Conservation (phyloP, 495 filamentous ascomycete genomes). For the Hamigera avellanea region DNA sequence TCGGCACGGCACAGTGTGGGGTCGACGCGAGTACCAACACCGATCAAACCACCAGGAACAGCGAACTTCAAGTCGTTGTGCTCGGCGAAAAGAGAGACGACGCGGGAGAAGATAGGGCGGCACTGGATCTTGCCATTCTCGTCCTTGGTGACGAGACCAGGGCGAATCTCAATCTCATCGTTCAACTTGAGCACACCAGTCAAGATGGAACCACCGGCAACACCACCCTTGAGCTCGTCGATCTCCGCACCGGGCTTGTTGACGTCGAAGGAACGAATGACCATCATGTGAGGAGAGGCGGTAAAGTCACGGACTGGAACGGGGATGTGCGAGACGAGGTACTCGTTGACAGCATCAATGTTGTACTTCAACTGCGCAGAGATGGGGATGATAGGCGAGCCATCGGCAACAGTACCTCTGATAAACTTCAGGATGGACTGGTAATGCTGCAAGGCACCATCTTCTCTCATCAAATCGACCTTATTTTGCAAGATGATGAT, state of each 20-base stretch:
- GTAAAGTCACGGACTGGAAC: slow-evolving; percentile 83
- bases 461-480: slow-evolving; percentile 94
- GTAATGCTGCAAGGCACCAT: slow-evolving; percentile 82
- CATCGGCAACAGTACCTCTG: slow-evolving; percentile 89
- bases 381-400: slow-evolving; percentile 93
- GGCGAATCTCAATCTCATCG: slow-evolving; percentile 96
- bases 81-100: slow-evolving; percentile 91
- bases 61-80: slow-evolving; percentile 97
- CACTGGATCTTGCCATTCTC: slow-evolving; percentile 90
- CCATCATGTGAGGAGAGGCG: slow-evolving; percentile 89
- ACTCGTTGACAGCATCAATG: slow-evolving; percentile 95
- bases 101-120: slow-evolving; percentile 89
- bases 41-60: slow-evolving; percentile 90
- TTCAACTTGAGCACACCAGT: slow-evolving; percentile 91
- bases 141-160: slow-evolving; percentile 88
- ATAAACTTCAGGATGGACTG: slow-evolving; percentile 96
- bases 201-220: slow-evolving; percentile 92
- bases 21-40: slow-evolving; percentile 94
- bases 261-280: slow-evolving; percentile 97
- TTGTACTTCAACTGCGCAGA: slow-evolving; percentile 99
- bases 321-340: slow-evolving; percentile 85
- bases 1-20: slow-evolving; percentile 96
- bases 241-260: slow-evolving; percentile 99
- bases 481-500: slow-evolving; percentile 99
- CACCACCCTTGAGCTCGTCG: slow-evolving; percentile 96